Percentiles rank a stretch among this genome's conserved stretches.
These are phyloP conservation scores for Dimocarpus longan DNA, from an alignment of 345 rosid species.

Conservation along the genomic window DNA sequence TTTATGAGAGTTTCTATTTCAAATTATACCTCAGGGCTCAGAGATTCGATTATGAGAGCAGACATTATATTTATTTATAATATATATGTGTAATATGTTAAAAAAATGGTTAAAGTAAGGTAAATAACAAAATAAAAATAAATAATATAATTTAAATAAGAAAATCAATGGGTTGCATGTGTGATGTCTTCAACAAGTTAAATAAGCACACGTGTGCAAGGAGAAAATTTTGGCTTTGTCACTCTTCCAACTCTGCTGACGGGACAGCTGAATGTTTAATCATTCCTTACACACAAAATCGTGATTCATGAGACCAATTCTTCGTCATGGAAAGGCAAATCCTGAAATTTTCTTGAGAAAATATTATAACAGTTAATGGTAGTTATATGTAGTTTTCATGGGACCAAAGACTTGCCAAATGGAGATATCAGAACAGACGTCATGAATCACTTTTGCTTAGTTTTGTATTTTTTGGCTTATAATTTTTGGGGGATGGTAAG, in stretches of 20 bases:
- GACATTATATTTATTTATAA: too few relatives aligned
- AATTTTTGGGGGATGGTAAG: too few relatives aligned
- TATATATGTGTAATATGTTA: too few relatives aligned
- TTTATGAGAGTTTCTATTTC: too few relatives aligned
- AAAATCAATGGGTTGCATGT: not conserved
- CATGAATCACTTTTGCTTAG: not conserved
- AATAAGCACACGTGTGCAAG: not conserved
- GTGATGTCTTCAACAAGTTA: not conserved
- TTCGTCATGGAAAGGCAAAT: not conserved
- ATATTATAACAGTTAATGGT: not conserved
- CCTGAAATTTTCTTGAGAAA: not conserved
- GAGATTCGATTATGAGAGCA: too few relatives aligned
- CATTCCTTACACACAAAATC: not conserved
- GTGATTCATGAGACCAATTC: not conserved
- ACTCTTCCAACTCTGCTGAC: not conserved
- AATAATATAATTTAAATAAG: not conserved
- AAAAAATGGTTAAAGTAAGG: too few relatives aligned
- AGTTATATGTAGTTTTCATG: not conserved
- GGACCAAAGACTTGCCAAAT: not conserved
- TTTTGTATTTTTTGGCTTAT: too few relatives aligned
- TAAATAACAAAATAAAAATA: too few relatives aligned
- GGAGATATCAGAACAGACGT: not conserved
- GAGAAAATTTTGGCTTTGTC: not conserved
- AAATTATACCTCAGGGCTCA: too few relatives aligned
- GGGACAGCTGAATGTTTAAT: constrained; percentile 1